These are phyloP conservation scores for Trichoderma reesei DNA, from an alignment of 495 filamentous ascomycete genomes.

Conservation along the genomic window DNA sequence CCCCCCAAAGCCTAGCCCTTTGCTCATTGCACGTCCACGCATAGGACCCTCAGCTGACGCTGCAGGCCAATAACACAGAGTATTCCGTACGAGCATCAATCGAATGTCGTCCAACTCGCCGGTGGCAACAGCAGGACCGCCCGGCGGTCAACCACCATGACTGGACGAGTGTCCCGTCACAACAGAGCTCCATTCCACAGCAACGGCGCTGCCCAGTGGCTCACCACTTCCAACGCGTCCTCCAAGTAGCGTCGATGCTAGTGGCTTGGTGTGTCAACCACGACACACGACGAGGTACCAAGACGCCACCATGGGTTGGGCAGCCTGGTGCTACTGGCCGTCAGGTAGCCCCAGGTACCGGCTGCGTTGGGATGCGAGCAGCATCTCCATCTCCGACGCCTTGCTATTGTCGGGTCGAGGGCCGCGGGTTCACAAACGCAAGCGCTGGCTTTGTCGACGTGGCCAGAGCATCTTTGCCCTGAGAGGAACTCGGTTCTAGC, in stretches of 20 bases:
- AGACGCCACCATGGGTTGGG: background rate
- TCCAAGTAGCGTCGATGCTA: conserved; percentile 1
- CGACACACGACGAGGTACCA: background rate
- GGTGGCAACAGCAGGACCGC: background rate
- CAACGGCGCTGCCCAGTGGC: background rate
- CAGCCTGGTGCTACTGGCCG: background rate
- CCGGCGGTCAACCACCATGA: background rate
- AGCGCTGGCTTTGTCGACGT: background rate
- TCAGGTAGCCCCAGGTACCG: background rate
- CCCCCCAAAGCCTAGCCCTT: no score
- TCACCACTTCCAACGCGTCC: background rate
- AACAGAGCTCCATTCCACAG: background rate
- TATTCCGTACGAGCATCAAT: background rate
- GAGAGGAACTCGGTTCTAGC: no score
- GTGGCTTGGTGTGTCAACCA: background rate
- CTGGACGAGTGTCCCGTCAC: background rate
- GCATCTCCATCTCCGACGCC: conserved; percentile 1
- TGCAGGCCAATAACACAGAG: background rate
- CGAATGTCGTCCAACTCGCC: background rate
- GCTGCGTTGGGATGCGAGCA: background rate
- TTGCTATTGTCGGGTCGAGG: conserved; percentile 1
- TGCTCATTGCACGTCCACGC: no score
- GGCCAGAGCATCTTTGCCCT: background rate
- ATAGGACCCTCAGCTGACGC: background rate
- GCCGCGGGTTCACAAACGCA: background rate